A percentile compares a stretch with the other conserved stretches of the same genome.
Evolutionary conservation across 179 eudicot species (phyloP).

Genomic region (Spinacia oleracea): DNA sequence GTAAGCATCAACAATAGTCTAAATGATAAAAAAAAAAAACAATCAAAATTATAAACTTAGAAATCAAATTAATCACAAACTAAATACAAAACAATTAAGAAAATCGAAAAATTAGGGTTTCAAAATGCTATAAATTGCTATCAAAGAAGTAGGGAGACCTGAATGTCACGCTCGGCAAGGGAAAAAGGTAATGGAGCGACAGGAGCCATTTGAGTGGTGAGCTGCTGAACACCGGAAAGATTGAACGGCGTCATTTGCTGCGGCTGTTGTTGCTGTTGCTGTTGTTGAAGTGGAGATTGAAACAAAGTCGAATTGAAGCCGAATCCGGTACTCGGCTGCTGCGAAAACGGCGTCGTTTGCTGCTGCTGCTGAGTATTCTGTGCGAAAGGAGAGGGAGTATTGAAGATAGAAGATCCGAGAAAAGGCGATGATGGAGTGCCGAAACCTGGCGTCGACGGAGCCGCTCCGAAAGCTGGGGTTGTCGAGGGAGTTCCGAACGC

Average conservation of each 20-base stretch:
- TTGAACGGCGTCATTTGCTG: constrained; percentile 40
- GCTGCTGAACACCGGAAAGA: constrained; percentile 41
- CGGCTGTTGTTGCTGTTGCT: constrained; percentile 37
- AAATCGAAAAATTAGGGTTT: constrained; percentile 16
- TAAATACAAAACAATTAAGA: too few relatives aligned
- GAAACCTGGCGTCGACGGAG: constrained; percentile 31
- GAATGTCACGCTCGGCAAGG: constrained; percentile 92
- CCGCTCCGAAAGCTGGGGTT: constrained; percentile 32
- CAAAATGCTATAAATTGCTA: background rate
- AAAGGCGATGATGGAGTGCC: constrained; percentile 24
- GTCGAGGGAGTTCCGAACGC: constrained; percentile 42
- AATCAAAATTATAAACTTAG: background rate
- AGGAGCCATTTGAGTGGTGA: constrained; percentile 98
- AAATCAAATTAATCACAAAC: background rate
- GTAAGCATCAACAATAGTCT: constrained; percentile 92
- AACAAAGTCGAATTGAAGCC: constrained; percentile 38
- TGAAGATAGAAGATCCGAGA: constrained; percentile 39
- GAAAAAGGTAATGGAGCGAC: constrained; percentile 98
- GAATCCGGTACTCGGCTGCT: constrained; percentile 27
- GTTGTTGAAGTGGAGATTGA: constrained; percentile 13
- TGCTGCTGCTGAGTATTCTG: constrained; percentile 39
- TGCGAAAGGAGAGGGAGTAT: constrained; percentile 28
- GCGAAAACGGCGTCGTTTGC: constrained; percentile 40
- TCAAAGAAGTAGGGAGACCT: constrained; percentile 36
- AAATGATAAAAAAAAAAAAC: constrained; percentile 12